These are phyloP conservation scores for Trichoderma lentiforme DNA, from an alignment of 2,329 filamentous ascomycete genomes.

Conservation along the genomic window DNA sequence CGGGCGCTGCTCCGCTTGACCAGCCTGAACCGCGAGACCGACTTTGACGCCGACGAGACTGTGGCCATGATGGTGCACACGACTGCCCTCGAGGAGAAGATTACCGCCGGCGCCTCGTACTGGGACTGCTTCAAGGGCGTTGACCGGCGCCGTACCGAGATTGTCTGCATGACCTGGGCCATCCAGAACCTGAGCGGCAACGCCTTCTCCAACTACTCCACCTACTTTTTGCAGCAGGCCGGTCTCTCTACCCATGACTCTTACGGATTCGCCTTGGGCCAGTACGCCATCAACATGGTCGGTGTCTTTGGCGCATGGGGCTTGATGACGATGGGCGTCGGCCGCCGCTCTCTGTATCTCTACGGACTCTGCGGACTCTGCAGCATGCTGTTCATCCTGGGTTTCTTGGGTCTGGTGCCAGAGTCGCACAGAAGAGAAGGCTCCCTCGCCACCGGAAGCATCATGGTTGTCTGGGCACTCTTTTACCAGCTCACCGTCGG, in stretches of 20 bases:
- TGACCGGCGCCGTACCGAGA: conserved; percentile 73
- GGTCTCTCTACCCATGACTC: conserved; percentile 50
- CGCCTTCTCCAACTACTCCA: conserved; percentile 63
- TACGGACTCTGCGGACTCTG: conserved; percentile 72
- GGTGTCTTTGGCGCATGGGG: conserved; percentile 81
- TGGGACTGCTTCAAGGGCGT: conserved; percentile 79
- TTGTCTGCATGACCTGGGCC: conserved; percentile 62
- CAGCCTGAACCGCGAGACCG: conserved; percentile 58
- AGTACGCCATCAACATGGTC: conserved; percentile 71
- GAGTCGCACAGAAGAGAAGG: conserved; percentile 54
- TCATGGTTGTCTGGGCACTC: conserved; percentile 81
- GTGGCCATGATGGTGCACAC: conserved; percentile 92
- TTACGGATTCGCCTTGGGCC: conserved; percentile 60
- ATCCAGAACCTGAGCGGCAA: conserved; percentile 63
- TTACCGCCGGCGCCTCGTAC: conserved; percentile 71
- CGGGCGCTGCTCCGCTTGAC: conserved; percentile 63
- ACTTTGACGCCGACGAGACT: conserved; percentile 79
- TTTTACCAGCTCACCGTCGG: conserved; percentile 85
- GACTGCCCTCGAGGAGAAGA: conserved; percentile 72
- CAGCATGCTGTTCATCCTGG: conserved; percentile 75
- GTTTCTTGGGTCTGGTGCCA: conserved; percentile 75
- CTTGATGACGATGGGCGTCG: conserved; percentile 71
- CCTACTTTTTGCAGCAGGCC: conserved; percentile 60
- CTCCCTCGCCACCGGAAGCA: conserved; percentile 74
- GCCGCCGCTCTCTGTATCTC: conserved; percentile 72